These are phyloP conservation scores for Cladophialophora psammophila DNA, from an alignment of 2,329 filamentous ascomycete genomes.

Conservation along the genomic window DNA sequence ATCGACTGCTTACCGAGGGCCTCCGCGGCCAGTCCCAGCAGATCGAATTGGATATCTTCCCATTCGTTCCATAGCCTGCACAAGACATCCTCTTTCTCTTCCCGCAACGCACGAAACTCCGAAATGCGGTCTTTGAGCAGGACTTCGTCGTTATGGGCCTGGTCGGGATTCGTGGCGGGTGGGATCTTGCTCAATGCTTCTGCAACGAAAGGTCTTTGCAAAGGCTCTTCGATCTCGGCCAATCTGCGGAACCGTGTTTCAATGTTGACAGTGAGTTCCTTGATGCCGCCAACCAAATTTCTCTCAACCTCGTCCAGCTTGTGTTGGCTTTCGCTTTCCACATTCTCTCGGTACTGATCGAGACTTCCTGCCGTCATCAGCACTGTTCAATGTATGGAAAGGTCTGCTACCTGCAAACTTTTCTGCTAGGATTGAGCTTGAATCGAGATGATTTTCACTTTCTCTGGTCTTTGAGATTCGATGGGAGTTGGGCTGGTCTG, in stretches of 20 bases:
- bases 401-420: slow-evolving; percentile 24
- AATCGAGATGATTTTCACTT: slow-evolving; percentile 3
- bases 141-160: slow-evolving; percentile 12
- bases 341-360: slow-evolving; percentile 30
- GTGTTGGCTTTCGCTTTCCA: slow-evolving; percentile 16
- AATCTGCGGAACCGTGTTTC: slow-evolving; percentile 23
- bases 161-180: not conserved
- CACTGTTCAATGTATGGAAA: not conserved
- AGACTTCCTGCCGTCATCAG: slow-evolving; percentile 30
- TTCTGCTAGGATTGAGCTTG: slow-evolving; percentile 24
- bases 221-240: slow-evolving; percentile 23
- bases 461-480: slow-evolving; percentile 18
- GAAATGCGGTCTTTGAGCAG: slow-evolving; percentile 22
- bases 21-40: slow-evolving; percentile 34
- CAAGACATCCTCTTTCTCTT: slow-evolving; percentile 32
- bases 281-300: slow-evolving; percentile 18
- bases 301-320: slow-evolving; percentile 18
- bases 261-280: slow-evolving; percentile 25
- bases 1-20: slow-evolving; percentile 31
- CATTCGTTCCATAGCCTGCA: slow-evolving; percentile 35
- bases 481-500: slow-evolving; percentile 3
- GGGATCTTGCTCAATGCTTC: slow-evolving; percentile 25
- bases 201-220: slow-evolving; percentile 25
- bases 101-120: slow-evolving; percentile 24
- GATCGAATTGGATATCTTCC: slow-evolving; percentile 33